A percentile compares a stretch with the other conserved stretches of the same genome.
Evolutionary conservation across 2,329 filamentous ascomycete genomes (phyloP).

Genomic region (Pseudomassariella vexata): DNA sequence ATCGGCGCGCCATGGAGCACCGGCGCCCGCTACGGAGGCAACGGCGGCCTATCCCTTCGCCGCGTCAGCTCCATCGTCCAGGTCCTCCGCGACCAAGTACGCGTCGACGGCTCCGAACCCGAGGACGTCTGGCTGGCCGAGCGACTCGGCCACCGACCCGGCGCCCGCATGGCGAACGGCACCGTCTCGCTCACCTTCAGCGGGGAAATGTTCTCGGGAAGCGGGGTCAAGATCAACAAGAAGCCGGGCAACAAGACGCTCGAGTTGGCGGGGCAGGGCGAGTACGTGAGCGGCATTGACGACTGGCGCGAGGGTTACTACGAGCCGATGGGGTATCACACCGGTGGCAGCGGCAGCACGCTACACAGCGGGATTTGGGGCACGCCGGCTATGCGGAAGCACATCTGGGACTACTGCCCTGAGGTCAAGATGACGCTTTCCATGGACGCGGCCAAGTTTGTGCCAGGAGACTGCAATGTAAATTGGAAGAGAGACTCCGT

Average conservation of each 20-base stretch:
- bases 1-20: conserved; percentile 45
- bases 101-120: conserved; percentile 36
- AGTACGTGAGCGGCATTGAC: conserved; percentile 36
- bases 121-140: conserved; percentile 54
- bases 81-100: conserved; percentile 41
- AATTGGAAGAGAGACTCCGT: conserved; percentile 36
- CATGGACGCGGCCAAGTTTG: conserved; percentile 47
- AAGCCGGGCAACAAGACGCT: conserved; percentile 17
- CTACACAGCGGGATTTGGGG: conserved; percentile 45
- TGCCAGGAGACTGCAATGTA: conserved; percentile 40
- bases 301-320: conserved; percentile 47
- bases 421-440: conserved; percentile 52
- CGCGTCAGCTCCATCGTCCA: conserved; percentile 47
- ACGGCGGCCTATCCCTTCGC: conserved; percentile 46
- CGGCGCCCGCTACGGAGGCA: conserved; percentile 38
- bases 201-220: conserved; percentile 40
- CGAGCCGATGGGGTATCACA: conserved; percentile 55
- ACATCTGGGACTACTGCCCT: conserved; percentile 52
- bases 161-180: conserved; percentile 45
- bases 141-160: conserved; percentile 42
- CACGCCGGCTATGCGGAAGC: conserved; percentile 35
- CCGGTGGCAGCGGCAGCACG: conserved; percentile 39
- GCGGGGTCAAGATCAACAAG: conserved; percentile 18
- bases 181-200: conserved; percentile 42
- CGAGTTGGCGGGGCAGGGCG: conserved; percentile 22